Conservation (phyloP, 2,329 filamentous ascomycete species). For the Fusarium agapanthi region DNA sequence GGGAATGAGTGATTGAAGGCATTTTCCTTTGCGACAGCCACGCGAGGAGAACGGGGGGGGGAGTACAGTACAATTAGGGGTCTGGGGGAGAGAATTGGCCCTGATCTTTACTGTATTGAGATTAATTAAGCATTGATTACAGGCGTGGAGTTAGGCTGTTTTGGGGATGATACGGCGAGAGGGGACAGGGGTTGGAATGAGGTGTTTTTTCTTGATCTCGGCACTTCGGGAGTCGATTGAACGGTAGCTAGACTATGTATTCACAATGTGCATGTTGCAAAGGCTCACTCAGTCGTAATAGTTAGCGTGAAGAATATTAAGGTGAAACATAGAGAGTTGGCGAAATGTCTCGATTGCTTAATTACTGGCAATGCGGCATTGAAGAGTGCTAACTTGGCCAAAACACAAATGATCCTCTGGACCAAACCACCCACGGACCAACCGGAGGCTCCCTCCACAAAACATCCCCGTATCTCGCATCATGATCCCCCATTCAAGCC, state of each 20-base stretch:
- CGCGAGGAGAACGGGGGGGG: constrained; percentile 7
- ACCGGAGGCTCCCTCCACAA: neutral
- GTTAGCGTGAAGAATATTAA: fast-evolving
- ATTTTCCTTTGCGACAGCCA: constrained; percentile 33
- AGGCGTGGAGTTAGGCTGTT: neutral
- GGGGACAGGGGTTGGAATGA: constrained; percentile 1
- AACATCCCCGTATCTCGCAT: constrained; percentile 12
- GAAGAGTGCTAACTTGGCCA: neutral
- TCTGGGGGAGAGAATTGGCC: neutral
- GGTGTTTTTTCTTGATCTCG: neutral
- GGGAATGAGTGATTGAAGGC: constrained; percentile 27
- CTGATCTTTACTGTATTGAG: constrained; percentile 3
- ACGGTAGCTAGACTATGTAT: neutral
- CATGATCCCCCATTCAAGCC: neutral
- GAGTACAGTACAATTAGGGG: constrained; percentile 10
- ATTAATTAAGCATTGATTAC: neutral
- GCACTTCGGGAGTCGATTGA: neutral
- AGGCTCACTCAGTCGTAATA: too few relatives aligned
- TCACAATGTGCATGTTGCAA: fast-evolving
- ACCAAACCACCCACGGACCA: neutral
- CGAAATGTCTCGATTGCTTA: too few relatives aligned
- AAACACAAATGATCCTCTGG: neutral
- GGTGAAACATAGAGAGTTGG: neutral
- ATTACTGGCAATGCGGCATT: neutral
- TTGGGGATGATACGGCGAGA: constrained; percentile 28